These are phyloP conservation scores for Coemansia guatemalensis DNA, from an alignment of 192 early-diverging fungal genomes.

Conservation along the genomic window DNA sequence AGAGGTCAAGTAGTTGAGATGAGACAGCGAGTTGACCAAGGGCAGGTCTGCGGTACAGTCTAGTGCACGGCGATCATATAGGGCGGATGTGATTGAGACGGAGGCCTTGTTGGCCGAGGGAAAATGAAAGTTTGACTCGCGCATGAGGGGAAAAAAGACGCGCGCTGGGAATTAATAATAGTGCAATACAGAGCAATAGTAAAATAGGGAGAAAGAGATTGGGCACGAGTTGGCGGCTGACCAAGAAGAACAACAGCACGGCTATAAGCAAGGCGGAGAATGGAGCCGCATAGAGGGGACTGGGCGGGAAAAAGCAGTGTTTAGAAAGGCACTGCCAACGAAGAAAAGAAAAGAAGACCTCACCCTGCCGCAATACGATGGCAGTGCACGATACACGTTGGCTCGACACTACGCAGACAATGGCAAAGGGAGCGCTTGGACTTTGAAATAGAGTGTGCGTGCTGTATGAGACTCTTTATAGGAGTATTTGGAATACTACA, in stretches of 20 bases:
- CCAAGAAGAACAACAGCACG: background rate
- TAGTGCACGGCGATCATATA: conserved; percentile 96
- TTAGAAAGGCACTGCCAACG: conserved; percentile 4
- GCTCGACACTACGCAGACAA: no score
- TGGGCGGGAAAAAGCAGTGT: conserved; percentile 3
- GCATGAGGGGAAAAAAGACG: conserved; percentile 51
- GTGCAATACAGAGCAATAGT: conserved; percentile 10
- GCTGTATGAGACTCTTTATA: no score
- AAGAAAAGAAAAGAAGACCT: no score
- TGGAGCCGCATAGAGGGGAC: conserved; percentile 4
- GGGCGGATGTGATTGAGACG: conserved; percentile 71
- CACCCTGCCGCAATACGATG: no score
- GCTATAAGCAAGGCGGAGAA: background rate
- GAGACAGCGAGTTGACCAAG: conserved; percentile 84
- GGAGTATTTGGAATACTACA: no score
- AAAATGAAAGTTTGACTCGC: conserved; percentile 81
- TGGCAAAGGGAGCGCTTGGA: no score
- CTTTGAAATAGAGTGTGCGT: no score
- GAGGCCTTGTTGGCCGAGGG: conserved; percentile 77
- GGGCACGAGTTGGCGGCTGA: background rate
- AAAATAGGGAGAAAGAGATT: background rate
- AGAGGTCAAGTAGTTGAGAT: conserved; percentile 84
- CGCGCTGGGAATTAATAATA: conserved; percentile 13
- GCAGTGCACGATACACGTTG: no score
- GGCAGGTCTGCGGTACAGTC: conserved; percentile 84